Base-by-base conservation (phyloP, 805 yeast genomes). In the Torulaspora delbrueckii region DNA sequence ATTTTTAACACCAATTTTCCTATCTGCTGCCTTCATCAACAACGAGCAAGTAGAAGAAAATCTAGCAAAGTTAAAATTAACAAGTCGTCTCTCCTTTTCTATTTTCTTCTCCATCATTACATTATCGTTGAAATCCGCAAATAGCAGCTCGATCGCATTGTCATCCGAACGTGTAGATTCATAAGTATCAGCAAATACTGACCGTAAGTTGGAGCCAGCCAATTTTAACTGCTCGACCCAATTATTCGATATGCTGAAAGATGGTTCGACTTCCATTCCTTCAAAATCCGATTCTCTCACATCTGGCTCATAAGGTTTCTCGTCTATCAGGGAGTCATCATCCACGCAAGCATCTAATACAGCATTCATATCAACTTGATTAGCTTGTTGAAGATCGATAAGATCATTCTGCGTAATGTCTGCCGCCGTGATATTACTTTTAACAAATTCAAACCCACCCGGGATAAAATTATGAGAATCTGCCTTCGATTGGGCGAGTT, bases 301-400 rank as follows among this genome's bases (percentile, higher is more conserved):
- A 47, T 79, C 78, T 0, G 91, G 91, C 61, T 85, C 93, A 58
- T 77, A 85, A 2, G 79, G 84, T 55, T 79, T 82, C 52, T 82
- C 86, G 40, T 75, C 71, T 5, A 82, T 71, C 16, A 79, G 60
- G 33, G 57, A 45, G 8, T 54, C 48, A 49, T 52, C 7, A 54
- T 54, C 59, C n/a, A 53, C 52, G 8, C 43, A 46, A 12, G 31
- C 48, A 12, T 55, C 47, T 1, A 61, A 55, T 3, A 56, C 57
- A 32, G 57, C 58, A 27, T 40, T 34, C n/a, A 27, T 6, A 9
- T 37, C 43, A 12, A 30, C 26, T 8, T 30, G 41, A 28, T 47
- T 44, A 23, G 39, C 32, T 13, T 43, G 42, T 26, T 48, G 51
- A 4, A 49, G 36, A 9, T 27, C 43, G 10, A 47, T 18, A 7